These are phyloP conservation scores for Hordeum marinum DNA, from an alignment of 176 grass and related monocot genomes.

Conservation along the genomic window DNA sequence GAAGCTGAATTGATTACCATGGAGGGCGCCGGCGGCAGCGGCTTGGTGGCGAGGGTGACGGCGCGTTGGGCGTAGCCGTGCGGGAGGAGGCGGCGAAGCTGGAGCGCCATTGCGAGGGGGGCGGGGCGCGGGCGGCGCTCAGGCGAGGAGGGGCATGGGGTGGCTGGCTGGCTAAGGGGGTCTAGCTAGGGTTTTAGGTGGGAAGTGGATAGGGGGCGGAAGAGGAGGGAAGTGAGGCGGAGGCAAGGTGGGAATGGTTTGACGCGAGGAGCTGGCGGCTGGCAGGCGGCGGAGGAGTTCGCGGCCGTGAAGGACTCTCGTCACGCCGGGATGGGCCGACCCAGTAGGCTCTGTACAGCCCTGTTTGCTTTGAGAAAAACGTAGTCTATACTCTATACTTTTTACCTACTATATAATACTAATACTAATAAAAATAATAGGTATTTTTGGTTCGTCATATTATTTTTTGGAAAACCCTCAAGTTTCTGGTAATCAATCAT, in stretches of 20 bases:
- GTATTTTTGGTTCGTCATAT: no score
- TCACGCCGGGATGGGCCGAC: no score
- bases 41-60: constrained; percentile 16
- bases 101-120: constrained; percentile 53
- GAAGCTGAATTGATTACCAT: constrained; percentile 38
- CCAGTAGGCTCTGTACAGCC: no score
- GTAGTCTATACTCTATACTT: no score
- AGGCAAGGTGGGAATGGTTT: background rate
- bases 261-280: background rate
- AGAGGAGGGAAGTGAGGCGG: background rate
- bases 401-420: no score
- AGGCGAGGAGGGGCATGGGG: constrained; percentile 24
- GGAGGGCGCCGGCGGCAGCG: constrained; percentile 1
- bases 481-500: no score
- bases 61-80: constrained; percentile 37
- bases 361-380: no score
- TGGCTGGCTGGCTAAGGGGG: background rate
- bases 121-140: background rate
- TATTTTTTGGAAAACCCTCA: no score
- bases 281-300: no score
- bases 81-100: constrained; percentile 62
- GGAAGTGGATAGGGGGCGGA: background rate
- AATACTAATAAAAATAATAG: no score
- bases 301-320: no score
- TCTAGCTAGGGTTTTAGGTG: constrained; percentile 39